These are phyloP conservation scores for Fusarium oligoseptatum DNA, from an alignment of 2,329 filamentous ascomycete genomes.

Conservation along the genomic window DNA sequence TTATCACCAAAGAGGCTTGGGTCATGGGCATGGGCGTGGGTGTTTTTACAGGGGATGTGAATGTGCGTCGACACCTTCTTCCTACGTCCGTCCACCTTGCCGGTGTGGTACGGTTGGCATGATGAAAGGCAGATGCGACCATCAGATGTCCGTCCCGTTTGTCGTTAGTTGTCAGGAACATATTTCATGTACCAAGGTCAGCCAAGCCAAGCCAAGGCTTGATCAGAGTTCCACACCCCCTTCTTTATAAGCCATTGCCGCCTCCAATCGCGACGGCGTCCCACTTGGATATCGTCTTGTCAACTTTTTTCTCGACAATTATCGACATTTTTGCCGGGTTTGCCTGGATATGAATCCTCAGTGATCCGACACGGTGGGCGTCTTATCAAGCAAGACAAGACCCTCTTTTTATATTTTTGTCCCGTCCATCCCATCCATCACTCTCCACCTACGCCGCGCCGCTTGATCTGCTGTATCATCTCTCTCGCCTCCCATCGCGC, in stretches of 20 bases:
- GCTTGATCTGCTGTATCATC: conserved; percentile 45
- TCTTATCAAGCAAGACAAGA: conserved; percentile 47
- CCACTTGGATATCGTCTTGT: conserved; percentile 13
- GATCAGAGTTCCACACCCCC: conserved; percentile 26
- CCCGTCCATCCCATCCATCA: conserved; percentile 28
- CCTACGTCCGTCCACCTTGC: background rate
- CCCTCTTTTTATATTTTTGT: conserved; percentile 48
- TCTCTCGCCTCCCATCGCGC: conserved; percentile 39
- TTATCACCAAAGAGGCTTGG: conserved; percentile 36
- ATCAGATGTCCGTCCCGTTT: conserved; percentile 39
- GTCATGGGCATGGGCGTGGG: conserved; percentile 16
- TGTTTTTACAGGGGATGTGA: conserved; percentile 19
- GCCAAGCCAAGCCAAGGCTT: background rate
- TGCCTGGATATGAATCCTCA: conserved; percentile 25
- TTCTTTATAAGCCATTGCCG: conserved; percentile 35
- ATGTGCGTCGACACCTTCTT: conserved; percentile 6
- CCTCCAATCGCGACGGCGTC: conserved; percentile 31
- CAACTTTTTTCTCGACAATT: conserved; percentile 13
- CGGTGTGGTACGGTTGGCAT: conserved; percentile 10
- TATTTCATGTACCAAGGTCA: conserved; percentile 6
- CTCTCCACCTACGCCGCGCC: conserved; percentile 41
- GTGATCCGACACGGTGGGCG: conserved; percentile 36
- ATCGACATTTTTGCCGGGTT: conserved; percentile 25
- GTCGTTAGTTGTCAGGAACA: conserved; percentile 11
- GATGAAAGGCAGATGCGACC: conserved; percentile 39